Percentiles rank a stretch among this genome's conserved stretches.
Evolutionary conservation across 1,284 basidiomycete genomes (phyloP).

Genomic region (Volvariella surrecta): DNA sequence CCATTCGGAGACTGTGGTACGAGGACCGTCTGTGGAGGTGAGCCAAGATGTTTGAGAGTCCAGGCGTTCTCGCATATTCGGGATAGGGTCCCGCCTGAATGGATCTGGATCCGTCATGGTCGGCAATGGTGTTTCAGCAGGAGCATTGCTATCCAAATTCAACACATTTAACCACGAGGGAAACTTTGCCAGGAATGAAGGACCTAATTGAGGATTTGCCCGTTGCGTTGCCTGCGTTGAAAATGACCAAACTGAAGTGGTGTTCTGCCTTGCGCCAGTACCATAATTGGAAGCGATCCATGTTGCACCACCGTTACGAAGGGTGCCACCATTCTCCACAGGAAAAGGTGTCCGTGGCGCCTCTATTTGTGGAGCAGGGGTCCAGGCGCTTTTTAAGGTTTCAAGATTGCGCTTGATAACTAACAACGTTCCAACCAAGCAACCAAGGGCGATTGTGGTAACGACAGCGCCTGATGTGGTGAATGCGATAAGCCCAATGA

Average conservation of each 20-base stretch:
- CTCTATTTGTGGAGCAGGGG: slow-evolving; percentile 40
- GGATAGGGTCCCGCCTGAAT: slow-evolving; percentile 39
- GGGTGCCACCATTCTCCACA: slow-evolving; percentile 58
- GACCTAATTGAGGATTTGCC: no score
- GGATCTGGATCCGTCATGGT: slow-evolving; percentile 46
- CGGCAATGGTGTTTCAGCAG: slow-evolving; percentile 19
- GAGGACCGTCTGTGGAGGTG: slow-evolving; percentile 51
- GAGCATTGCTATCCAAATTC: slow-evolving; percentile 39
- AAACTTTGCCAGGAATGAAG: no score
- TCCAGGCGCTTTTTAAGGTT: slow-evolving; percentile 46
- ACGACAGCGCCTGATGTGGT: slow-evolving; percentile 41
- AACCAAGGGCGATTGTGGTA: slow-evolving; percentile 14
- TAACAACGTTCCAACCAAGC: slow-evolving; percentile 2
- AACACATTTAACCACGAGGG: slow-evolving; percentile 49
- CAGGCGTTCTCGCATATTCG: slow-evolving; percentile 33
- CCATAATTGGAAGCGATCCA: slow-evolving; percentile 64
- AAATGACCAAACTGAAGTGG: slow-evolving; percentile 62
- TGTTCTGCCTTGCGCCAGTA: slow-evolving; percentile 44
- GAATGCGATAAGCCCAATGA: slow-evolving; percentile 52
- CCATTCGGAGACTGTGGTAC: slow-evolving; percentile 52
- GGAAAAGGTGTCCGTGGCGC: slow-evolving; percentile 50
- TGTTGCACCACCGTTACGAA: slow-evolving; percentile 55
- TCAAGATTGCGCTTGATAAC: slow-evolving; percentile 44
- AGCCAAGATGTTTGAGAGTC: slow-evolving; percentile 66
- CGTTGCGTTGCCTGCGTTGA: no score